A percentile compares a stretch with the other conserved stretches of the same genome.
These are phyloP conservation scores for Tephrocybe sp. DNA, from an alignment of 768 basidiomycete genomes.

Conservation along the genomic window DNA sequence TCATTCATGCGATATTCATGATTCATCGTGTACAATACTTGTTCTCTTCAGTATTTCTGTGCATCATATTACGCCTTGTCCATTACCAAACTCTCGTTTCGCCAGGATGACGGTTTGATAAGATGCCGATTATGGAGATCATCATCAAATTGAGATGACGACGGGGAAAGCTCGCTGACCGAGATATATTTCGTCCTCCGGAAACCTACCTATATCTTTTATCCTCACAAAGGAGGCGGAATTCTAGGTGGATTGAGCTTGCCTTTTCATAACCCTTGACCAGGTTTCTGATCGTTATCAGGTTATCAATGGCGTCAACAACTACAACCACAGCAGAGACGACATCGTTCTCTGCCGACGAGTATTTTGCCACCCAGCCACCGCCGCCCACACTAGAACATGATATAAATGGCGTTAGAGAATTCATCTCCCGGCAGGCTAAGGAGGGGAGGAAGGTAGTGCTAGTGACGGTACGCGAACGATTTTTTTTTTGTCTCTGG, in stretches of 20 bases:
- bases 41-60: too few relatives aligned
- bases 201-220: neutral
- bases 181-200: too few relatives aligned
- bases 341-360: constrained; percentile 75
- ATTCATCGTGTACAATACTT: too few relatives aligned
- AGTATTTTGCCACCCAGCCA: constrained; percentile 86
- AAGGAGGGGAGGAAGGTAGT: constrained; percentile 74
- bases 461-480: constrained; percentile 79
- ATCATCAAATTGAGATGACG: neutral
- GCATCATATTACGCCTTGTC: too few relatives aligned
- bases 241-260: neutral
- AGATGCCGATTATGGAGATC: neutral
- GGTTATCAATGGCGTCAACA: constrained; percentile 7
- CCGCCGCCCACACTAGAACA: constrained; percentile 72
- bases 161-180: neutral
- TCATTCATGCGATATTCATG: too few relatives aligned
- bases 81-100: too few relatives aligned
- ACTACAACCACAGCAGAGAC: too few relatives aligned
- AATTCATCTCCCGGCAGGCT: constrained; percentile 70
- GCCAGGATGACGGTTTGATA: neutral
- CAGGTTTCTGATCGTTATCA: neutral
- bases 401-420: constrained; percentile 59
- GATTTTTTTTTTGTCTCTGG: neutral
- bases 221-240: neutral
- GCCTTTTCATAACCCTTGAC: too few relatives aligned